Percentiles rank a stretch among this genome's conserved stretches.
phyloP scores from a whole-genome alignment of 2,329 filamentous ascomycete species.

The Aspergillus unguis region DNA sequence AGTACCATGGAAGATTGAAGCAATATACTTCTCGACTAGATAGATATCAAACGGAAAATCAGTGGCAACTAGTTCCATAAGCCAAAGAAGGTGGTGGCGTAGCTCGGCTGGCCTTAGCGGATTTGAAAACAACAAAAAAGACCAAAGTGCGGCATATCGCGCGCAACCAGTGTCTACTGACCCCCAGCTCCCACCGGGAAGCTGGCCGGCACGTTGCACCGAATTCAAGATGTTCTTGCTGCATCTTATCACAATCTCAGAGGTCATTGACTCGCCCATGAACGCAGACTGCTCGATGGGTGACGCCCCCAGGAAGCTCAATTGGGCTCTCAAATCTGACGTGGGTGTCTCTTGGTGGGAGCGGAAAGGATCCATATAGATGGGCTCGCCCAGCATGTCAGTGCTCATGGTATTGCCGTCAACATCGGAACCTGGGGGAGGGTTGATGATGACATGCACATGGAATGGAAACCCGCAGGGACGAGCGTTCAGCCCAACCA shows the following conservation, averaged over 20 bases:
- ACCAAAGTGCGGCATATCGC: constrained; percentile 73
- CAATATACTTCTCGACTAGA: constrained; percentile 65
- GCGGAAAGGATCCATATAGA: constrained; percentile 83
- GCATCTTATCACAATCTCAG: constrained; percentile 69
- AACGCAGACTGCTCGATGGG: constrained; percentile 47
- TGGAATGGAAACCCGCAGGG: constrained; percentile 82
- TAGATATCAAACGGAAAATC: constrained; percentile 69
- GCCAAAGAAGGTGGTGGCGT: constrained; percentile 61
- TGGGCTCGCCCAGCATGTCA: constrained; percentile 45
- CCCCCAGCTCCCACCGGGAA: constrained; percentile 25
- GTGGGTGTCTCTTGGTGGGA: constrained; percentile 64
- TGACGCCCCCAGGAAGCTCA: constrained; percentile 53
- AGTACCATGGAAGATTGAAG: constrained; percentile 56
- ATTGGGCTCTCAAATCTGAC: constrained; percentile 55
- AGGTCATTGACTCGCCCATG: constrained; percentile 61
- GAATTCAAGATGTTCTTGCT: constrained; percentile 78
- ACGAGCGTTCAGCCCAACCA: constrained; percentile 70
- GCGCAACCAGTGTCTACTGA: constrained; percentile 58
- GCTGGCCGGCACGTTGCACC: constrained; percentile 52
- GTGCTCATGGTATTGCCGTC: constrained; percentile 45
- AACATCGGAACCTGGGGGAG: constrained; percentile 58
- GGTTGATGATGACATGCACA: constrained; percentile 73
- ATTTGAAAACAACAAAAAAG: constrained; percentile 54
- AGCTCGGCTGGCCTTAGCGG: constrained; percentile 48
- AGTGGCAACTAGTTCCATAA: constrained; percentile 62